Evolutionary conservation across 805 yeast species (phyloP), one percentile per base, ranked within the genome.

Genomic region (Yamadazyma ubonensis): DNA sequence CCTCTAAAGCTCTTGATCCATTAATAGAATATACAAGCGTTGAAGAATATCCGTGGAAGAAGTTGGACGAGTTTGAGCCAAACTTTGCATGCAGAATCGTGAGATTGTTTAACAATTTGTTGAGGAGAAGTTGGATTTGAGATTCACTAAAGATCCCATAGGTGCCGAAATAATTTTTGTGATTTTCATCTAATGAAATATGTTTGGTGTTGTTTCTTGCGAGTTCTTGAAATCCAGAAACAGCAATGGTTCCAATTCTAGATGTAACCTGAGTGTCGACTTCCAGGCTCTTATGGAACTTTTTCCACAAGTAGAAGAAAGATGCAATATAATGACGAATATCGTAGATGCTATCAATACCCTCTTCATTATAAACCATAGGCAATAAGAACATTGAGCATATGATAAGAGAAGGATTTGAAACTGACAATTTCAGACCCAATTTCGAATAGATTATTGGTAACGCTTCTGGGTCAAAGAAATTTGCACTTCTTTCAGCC

Each of bases 291-390:
- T 70, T 61, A 49, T 73, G 61, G 29, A 78, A 60, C 44, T 79
- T 68, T 2, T 75, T 55, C 96, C 96, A 88, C 31, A 86, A 61
- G 44, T 85, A 79, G 49, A 86, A 86, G 6, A 87, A 55, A 2
- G 86, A 62, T 0, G 90, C 81, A 20, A 86, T 55, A 48, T 81
- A 79, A 45, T 79, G 74, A 20, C 77, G 65, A 3, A 77, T 72
- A 43, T 72, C 77, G 6, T 57, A 43, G 26, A 38, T 22, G 4
- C 50, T 45, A 32, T 57, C 54, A 1, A 59, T 48, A 6, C 73
- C 67, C 9, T 48, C 53, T 3, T 48, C 42, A 11, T 59, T 54
- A 38, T 73, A 68, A 2, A 48, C 44, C 10, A 63, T 50, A 1
- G 93, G 93, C 12, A 83, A 58, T 33, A 78, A 50, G 2, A 78